Base-by-base conservation (phyloP, 2,329 filamentous ascomycete genomes). In the Hypoxylon sp. region DNA sequence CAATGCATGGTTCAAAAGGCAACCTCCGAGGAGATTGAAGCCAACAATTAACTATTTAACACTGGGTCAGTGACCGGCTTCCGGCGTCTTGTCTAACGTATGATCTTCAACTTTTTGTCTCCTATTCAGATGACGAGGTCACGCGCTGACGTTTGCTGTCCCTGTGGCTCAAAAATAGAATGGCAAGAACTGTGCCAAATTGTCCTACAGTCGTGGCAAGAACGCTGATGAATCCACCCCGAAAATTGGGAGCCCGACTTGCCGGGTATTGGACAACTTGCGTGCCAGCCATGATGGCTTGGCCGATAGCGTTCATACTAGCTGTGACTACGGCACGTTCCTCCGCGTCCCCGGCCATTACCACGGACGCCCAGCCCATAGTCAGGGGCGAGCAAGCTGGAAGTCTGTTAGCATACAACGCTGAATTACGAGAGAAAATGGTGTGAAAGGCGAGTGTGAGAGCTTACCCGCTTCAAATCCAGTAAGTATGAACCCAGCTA, bases 281-380 rank as follows among this genome's bases (percentile, higher is more conserved):
- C 1, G 76, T 78, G 50, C 80, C 79, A 0, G 81, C 80, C 11
- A 76, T 78, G 34, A 82, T 80, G 1, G 76, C 80, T 65, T 82
- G 80, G 1, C 81, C 80, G 51, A 82, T 80, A 5, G 80, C 78
- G 51, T 82, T 82, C 80, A 82, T 82, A 30, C 79, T 81, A 0
- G 79, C 80, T 14, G 79, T 81, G 5, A 82, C 79, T 1, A 82
- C 74, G 1, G 80, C 80, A 19, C 80, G 74, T 65, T 82, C 80
- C 59, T 82, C 81, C 6, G 79, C 79, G 46, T 80, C 79, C 10
- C 78, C 75, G 1, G 76, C 74, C 78, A 80, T 80, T 7, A 76
- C 71, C 2, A 79, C 71, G 0, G 79, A 79, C 21, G 80, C 79
- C 80, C 79, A 82, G 9, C 76, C 77, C 80, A 81, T 82, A 6